phyloP scores from a whole-genome alignment of 2,329 filamentous ascomycete genomes.

The Pseudogymnoascus destructans region DNA sequence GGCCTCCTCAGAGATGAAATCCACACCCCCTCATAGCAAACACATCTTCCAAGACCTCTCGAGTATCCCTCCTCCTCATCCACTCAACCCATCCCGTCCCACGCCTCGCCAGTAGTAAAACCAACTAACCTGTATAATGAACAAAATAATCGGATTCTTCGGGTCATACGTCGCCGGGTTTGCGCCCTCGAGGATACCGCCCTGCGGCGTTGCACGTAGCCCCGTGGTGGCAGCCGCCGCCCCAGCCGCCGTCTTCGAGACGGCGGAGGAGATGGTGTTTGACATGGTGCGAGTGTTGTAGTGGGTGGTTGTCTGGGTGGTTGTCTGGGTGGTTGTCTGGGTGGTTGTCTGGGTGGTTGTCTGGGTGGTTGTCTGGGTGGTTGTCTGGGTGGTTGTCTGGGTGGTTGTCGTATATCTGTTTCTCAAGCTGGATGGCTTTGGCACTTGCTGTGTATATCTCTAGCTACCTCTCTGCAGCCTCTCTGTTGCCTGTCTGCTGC shows the following conservation, averaged over 20 bases:
- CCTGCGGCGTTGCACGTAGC: conserved; percentile 33
- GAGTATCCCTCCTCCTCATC: neutral
- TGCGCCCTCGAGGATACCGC: conserved; percentile 48
- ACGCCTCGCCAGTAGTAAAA: neutral
- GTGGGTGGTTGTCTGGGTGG: neutral
- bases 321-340: neutral
- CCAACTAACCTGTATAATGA: conserved; percentile 51
- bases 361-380: neutral
- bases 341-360: neutral
- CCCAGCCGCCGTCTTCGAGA: conserved; percentile 8
- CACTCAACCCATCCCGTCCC: neutral
- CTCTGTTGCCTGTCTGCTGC: neutral
- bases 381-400: neutral
- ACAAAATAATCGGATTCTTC: conserved; percentile 52
- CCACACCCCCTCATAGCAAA: neutral
- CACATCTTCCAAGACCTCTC: neutral
- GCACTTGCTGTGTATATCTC: neutral
- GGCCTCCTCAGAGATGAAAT: neutral
- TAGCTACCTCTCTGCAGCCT: neutral
- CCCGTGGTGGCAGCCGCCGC: neutral
- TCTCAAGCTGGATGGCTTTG: neutral
- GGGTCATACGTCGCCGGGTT: conserved; percentile 49
- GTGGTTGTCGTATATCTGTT: neutral
- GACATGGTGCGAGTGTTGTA: neutral
- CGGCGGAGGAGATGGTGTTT: neutral